These are phyloP conservation scores for Amphicarpaea edgeworthii DNA, from an alignment of 306 rosid genomes.

Conservation along the genomic window DNA sequence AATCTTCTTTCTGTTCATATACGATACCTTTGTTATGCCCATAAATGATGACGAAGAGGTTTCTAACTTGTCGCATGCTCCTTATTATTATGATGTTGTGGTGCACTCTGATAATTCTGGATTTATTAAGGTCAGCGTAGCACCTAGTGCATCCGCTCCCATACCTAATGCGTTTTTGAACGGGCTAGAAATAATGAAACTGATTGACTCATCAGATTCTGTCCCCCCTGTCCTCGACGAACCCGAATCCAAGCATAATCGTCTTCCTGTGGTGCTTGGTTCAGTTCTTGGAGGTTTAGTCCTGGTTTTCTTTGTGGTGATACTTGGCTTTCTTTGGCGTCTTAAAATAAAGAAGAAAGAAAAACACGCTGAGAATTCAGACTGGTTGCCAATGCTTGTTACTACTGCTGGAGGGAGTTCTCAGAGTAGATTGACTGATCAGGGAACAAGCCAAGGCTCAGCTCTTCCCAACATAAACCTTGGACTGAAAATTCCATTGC, in stretches of 20 bases:
- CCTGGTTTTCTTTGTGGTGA: neutral
- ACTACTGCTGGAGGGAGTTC: conserved; percentile 40
- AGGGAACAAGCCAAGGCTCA: conserved; percentile 40
- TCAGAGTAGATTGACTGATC: conserved; percentile 39
- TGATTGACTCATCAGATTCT: neutral
- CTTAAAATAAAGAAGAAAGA: conserved; percentile 36
- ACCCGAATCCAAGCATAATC: neutral
- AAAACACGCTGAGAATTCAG: conserved; percentile 2
- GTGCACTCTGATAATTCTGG: conserved; percentile 52
- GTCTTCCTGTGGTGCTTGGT: conserved; percentile 31
- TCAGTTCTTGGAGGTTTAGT: conserved; percentile 35
- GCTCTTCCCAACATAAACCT: conserved; percentile 45
- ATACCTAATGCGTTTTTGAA: conserved; percentile 23
- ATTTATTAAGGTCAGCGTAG: neutral
- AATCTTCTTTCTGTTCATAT: neutral
- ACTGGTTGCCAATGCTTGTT: conserved; percentile 19
- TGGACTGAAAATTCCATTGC: conserved; percentile 51
- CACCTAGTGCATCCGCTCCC: accelerated
- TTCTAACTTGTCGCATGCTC: accelerated
- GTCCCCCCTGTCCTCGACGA: neutral
- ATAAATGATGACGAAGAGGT: accelerated
- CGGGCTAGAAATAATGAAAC: conserved; percentile 58
- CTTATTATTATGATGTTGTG: conserved; percentile 48
- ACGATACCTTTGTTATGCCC: accelerated
- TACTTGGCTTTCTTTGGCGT: conserved; percentile 25